Conservation (phyloP, 2,329 filamentous ascomycete genomes). For the Periconia macrospinosa region DNA sequence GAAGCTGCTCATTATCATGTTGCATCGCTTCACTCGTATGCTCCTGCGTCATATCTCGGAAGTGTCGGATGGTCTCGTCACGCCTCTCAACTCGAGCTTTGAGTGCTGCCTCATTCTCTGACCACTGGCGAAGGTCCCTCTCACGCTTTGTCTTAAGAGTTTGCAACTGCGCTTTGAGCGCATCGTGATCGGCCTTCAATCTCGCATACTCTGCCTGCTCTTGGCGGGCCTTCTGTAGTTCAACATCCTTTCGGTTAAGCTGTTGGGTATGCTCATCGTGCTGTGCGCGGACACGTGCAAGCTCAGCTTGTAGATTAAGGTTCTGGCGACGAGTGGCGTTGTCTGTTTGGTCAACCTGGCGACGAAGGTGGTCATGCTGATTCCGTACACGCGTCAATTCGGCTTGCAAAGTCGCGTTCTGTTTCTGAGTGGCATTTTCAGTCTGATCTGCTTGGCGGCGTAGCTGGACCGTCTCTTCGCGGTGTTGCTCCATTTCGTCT, state of each 20-base stretch:
- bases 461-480: constrained; percentile 38
- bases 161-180: constrained; percentile 72
- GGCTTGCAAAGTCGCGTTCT: constrained; percentile 37
- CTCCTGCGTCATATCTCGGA: constrained; percentile 40
- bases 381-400: constrained; percentile 35
- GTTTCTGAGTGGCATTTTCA: constrained; percentile 35
- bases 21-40: constrained; percentile 44
- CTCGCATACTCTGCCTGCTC: constrained; percentile 50
- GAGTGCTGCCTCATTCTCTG: constrained; percentile 33
- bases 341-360: constrained; percentile 35
- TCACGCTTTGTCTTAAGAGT: constrained; percentile 73
- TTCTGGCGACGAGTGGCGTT: constrained; percentile 39
- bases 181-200: constrained; percentile 70
- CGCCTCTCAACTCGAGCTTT: constrained; percentile 37
- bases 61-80: constrained; percentile 44
- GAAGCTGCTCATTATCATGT: constrained; percentile 45
- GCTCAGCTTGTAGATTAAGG: constrained; percentile 34
- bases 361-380: constrained; percentile 37
- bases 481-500: constrained; percentile 35
- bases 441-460: constrained; percentile 36
- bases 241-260: constrained; percentile 33
- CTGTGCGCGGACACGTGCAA: constrained; percentile 34
- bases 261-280: constrained; percentile 42
- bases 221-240: constrained; percentile 39
- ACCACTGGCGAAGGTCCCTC: constrained; percentile 44